phyloP scores from a whole-genome alignment of 2,329 filamentous ascomycete genomes.

The Trichoderma afroharzianum region DNA sequence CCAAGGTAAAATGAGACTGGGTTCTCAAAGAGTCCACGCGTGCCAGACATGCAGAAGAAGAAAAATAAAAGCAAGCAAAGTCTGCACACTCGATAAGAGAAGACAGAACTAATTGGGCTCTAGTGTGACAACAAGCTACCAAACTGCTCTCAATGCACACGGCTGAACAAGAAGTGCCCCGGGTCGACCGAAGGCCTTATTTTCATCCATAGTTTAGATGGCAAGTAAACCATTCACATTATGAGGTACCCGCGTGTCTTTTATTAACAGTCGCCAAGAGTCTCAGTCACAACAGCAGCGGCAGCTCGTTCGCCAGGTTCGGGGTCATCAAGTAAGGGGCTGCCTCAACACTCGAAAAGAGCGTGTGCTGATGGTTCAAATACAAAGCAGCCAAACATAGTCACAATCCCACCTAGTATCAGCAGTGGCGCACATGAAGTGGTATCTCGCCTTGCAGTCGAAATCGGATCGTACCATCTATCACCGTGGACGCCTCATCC shows the following conservation, averaged over 20 bases:
- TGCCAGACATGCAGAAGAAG: conserved; percentile 5
- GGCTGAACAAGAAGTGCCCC: not conserved
- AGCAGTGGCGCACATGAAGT: not conserved
- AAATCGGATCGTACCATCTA: conserved; percentile 1
- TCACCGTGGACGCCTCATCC: conserved; percentile 12
- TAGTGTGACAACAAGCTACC: conserved; percentile 13
- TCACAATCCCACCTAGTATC: not conserved
- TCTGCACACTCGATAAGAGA: not conserved
- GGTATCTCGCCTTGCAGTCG: conserved; percentile 5
- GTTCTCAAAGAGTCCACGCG: not conserved
- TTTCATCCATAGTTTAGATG: conserved; percentile 3
- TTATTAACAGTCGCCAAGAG: not conserved
- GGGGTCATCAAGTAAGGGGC: not conserved
- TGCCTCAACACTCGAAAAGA: not conserved
- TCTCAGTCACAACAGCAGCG: not conserved
- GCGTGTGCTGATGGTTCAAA: not conserved
- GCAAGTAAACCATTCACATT: not conserved
- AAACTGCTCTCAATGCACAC: conserved; percentile 4
- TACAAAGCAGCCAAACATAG: not conserved
- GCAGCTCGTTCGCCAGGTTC: not conserved
- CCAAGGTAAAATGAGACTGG: not conserved
- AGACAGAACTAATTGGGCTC: not conserved
- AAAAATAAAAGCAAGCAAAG: not conserved
- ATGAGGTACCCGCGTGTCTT: not conserved
- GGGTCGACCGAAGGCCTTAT: conserved; percentile 6